Percentiles rank a stretch among this genome's conserved stretches.
These are phyloP conservation scores for Diplodia sapinea DNA, from an alignment of 2,329 filamentous ascomycete species.

Conservation along the genomic window DNA sequence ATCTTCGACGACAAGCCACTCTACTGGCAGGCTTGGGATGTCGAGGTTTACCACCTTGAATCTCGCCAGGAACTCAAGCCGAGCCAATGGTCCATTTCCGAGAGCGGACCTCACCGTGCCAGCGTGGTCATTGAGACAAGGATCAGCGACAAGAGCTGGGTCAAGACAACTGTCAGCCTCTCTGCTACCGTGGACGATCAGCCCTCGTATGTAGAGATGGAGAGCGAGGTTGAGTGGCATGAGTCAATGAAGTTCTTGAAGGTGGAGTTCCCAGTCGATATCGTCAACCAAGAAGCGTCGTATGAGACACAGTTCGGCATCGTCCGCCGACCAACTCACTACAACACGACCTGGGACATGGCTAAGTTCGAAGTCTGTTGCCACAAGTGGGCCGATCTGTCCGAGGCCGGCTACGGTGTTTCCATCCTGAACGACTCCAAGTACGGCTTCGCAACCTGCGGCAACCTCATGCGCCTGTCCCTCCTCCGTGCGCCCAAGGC, in stretches of 20 bases:
- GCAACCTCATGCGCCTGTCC: slow-evolving; percentile 87
- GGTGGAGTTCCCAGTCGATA: slow-evolving; percentile 94
- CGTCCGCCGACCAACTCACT: slow-evolving; percentile 88
- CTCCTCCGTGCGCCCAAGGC: slow-evolving; percentile 88
- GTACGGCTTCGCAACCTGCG: slow-evolving; percentile 90
- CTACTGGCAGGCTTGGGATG: slow-evolving; percentile 98
- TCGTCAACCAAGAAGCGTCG: slow-evolving; percentile 87
- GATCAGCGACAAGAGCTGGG: slow-evolving; percentile 85
- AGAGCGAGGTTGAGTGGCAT: slow-evolving; percentile 91
- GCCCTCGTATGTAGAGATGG: slow-evolving; percentile 75
- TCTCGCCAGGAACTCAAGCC: slow-evolving; percentile 78
- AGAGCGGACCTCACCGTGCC: slow-evolving; percentile 74
- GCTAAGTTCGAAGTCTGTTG: slow-evolving; percentile 97
- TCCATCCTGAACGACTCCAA: slow-evolving; percentile 95
- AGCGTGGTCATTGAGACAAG: slow-evolving; percentile 83
- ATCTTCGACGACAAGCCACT: slow-evolving; percentile 97
- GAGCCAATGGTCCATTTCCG: slow-evolving; percentile 71
- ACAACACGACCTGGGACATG: slow-evolving; percentile 98
- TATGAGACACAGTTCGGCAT: slow-evolving; percentile 97
- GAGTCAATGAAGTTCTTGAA: slow-evolving; percentile 98
- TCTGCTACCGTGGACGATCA: slow-evolving; percentile 69
- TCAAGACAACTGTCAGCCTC: slow-evolving; percentile 85
- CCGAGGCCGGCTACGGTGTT: slow-evolving; percentile 86
- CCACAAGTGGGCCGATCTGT: slow-evolving; percentile 91
- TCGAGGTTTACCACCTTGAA: slow-evolving; percentile 93